Percentiles rank a stretch among this genome's conserved stretches.
Evolutionary conservation across 73 alveolate species (phyloP).

Genomic region (Uronychia setigera): DNA sequence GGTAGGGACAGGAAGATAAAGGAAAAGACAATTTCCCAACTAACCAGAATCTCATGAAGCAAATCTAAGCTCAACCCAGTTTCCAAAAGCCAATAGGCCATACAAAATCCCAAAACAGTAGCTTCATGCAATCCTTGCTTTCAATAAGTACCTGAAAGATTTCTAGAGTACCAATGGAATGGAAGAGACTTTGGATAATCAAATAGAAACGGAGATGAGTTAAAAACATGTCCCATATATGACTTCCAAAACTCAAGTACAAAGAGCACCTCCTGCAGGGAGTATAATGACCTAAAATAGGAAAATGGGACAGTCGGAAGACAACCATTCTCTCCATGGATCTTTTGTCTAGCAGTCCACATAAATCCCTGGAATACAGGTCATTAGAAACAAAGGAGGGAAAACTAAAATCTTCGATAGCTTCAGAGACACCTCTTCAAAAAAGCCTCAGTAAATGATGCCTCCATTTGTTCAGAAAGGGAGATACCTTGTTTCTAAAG

Average conservation of each 20-base stretch:
- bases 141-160: background rate
- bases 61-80: background rate
- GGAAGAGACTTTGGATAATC: background rate
- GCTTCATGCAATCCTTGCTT: background rate
- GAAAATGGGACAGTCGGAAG: background rate
- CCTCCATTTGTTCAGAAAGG: background rate
- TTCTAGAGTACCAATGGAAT: background rate
- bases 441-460: background rate
- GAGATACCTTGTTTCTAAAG: background rate
- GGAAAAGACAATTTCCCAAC: background rate
- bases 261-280: background rate
- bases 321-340: background rate
- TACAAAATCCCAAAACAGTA: background rate
- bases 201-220: too few relatives aligned
- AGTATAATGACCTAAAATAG: background rate
- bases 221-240: too few relatives aligned
- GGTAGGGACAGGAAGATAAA: background rate
- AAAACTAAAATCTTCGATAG: background rate
- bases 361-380: background rate
- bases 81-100: background rate
- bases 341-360: background rate
- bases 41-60: background rate
- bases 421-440: background rate
- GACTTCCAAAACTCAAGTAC: background rate
- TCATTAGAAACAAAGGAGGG: background rate